Conservation (phyloP, 768 basidiomycete genomes). For the Boletus rubroflammeus region DNA sequence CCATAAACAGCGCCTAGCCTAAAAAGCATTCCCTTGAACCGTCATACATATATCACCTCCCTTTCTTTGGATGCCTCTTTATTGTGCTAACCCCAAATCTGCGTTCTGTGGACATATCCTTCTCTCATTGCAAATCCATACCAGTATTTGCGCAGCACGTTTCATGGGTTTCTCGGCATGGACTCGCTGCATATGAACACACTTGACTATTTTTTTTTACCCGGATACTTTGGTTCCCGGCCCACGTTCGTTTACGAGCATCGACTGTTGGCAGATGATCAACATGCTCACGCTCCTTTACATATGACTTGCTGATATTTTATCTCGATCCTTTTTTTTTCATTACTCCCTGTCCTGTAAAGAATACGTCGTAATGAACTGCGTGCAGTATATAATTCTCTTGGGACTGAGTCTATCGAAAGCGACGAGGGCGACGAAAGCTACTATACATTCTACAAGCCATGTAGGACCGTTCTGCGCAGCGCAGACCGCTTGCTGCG, state of each 20-base stretch:
- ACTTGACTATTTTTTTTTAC: not conserved
- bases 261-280: not conserved
- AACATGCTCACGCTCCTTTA: constrained; percentile 8
- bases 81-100: constrained; percentile 1
- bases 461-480: too few relatives aligned
- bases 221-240: not conserved
- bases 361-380: constrained; percentile 1
- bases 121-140: not conserved
- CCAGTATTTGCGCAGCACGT: not conserved
- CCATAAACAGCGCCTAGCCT: constrained; percentile 52
- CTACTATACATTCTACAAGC: not conserved
- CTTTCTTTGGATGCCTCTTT: constrained; percentile 10
- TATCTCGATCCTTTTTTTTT: not conserved
- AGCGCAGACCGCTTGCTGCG: not conserved
- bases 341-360: constrained; percentile 2
- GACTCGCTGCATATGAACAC: constrained; percentile 2
- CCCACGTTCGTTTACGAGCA: not conserved
- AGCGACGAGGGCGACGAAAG: not conserved
- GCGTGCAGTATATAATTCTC: not conserved
- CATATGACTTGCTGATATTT: constrained; percentile 3
- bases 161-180: not conserved
- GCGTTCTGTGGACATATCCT: constrained; percentile 10
- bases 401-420: not conserved
- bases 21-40: constrained; percentile 11
- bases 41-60: not conserved